These are phyloP conservation scores for Ophiostoma tasmaniense DNA, from an alignment of 2,329 filamentous ascomycete species.

Conservation along the genomic window DNA sequence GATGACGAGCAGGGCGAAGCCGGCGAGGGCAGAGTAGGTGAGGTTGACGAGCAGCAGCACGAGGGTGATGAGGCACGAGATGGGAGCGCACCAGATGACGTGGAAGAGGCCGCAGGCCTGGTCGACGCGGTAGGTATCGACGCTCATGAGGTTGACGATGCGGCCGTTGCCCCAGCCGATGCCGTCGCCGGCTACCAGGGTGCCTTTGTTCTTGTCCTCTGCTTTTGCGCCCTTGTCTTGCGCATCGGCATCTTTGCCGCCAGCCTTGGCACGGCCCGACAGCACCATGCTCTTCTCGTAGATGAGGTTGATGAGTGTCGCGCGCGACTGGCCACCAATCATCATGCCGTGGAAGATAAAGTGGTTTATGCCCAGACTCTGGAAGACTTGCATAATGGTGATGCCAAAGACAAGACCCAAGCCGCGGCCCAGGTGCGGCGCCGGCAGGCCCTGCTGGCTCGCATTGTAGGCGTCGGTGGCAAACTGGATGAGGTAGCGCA, in stretches of 20 bases:
- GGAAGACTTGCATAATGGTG: constrained; percentile 72
- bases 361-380: constrained; percentile 76
- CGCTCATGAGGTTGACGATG: constrained; percentile 88
- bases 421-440: constrained; percentile 64
- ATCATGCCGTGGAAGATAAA: constrained; percentile 92
- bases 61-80: constrained; percentile 70
- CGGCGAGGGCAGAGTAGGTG: constrained; percentile 80
- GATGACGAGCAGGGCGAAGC: constrained; percentile 73
- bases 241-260: constrained; percentile 38
- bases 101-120: constrained; percentile 85
- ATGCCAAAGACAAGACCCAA: constrained; percentile 79
- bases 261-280: constrained; percentile 79
- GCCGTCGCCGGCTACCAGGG: constrained; percentile 52
- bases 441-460: constrained; percentile 37
- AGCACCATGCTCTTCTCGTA: constrained; percentile 90
- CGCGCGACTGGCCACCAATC: constrained; percentile 74
- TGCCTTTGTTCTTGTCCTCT: background rate
- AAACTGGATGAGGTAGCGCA: constrained; percentile 81
- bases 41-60: constrained; percentile 77
- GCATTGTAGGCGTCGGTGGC: constrained; percentile 71
- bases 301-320: constrained; percentile 73
- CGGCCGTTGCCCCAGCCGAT: constrained; percentile 87
- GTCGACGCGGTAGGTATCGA: constrained; percentile 88
- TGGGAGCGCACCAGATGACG: constrained; percentile 78
- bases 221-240: background rate